These are phyloP conservation scores for Agaricales sp. DNA, from an alignment of 1,284 basidiomycete species.

Conservation along the genomic window DNA sequence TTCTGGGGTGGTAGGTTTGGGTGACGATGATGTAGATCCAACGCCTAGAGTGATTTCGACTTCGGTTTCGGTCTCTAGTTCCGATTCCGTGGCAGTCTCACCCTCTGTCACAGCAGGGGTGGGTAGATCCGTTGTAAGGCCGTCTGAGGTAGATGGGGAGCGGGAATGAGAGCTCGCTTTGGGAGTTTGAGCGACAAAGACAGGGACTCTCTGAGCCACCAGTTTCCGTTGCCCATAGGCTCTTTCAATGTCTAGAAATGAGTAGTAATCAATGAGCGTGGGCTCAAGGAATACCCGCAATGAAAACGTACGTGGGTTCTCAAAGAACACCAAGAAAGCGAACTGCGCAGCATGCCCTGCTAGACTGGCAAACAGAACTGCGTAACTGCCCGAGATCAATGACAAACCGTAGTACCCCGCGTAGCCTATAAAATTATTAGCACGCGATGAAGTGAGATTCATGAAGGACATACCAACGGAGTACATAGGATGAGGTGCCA, in stretches of 20 bases:
- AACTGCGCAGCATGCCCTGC: slow-evolving; percentile 93
- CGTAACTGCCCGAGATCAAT: slow-evolving; percentile 79
- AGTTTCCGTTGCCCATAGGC: slow-evolving; percentile 85
- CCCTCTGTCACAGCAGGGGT: slow-evolving; percentile 69
- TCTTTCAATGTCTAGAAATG: slow-evolving; percentile 73
- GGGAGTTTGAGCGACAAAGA: slow-evolving; percentile 27
- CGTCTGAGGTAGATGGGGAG: slow-evolving; percentile 13
- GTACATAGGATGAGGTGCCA: slow-evolving; percentile 89
- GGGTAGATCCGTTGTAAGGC: slow-evolving; percentile 16
- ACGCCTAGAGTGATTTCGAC: slow-evolving; percentile 15
- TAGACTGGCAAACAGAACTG: slow-evolving; percentile 87
- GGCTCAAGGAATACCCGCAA: background rate
- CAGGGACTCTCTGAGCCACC: slow-evolving; percentile 73
- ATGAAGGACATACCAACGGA: slow-evolving; percentile 49
- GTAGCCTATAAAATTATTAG: slow-evolving; percentile 46
- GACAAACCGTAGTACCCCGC: slow-evolving; percentile 97
- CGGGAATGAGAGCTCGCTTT: slow-evolving; percentile 4
- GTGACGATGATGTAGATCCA: slow-evolving; percentile 8
- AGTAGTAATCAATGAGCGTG: slow-evolving; percentile 1
- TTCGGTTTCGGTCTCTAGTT: slow-evolving; percentile 57
- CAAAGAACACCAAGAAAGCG: slow-evolving; percentile 92
- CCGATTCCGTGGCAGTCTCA: slow-evolving; percentile 58
- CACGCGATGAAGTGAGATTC: background rate
- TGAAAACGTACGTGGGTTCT: slow-evolving; percentile 82
- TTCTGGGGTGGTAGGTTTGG: slow-evolving; percentile 11